Evolutionary conservation across 257 asterid species (phyloP).

Genomic region (Schizonepeta tenuifolia): DNA sequence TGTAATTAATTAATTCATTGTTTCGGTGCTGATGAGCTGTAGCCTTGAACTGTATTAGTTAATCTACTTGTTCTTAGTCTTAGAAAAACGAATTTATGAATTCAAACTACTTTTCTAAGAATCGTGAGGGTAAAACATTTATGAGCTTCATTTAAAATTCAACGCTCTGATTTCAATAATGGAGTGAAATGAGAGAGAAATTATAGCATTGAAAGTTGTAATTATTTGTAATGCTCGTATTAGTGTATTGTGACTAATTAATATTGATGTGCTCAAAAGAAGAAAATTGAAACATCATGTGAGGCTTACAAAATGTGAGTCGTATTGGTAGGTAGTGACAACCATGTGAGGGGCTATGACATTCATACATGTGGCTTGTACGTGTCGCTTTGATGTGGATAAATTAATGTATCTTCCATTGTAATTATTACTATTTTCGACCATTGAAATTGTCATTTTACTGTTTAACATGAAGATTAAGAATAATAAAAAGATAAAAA

Average conservation of each 20-base stretch:
- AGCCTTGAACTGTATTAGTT: not conserved
- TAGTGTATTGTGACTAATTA: too few species aligned
- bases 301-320: too few species aligned
- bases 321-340: too few species aligned
- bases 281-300: too few species aligned
- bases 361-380: constrained; percentile 31
- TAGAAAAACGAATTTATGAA: not conserved
- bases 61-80: not conserved
- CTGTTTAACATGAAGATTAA: too few species aligned
- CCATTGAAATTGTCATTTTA: too few species aligned
- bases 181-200: not conserved
- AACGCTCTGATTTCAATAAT: not conserved
- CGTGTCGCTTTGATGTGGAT: constrained; percentile 30
- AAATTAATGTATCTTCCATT: too few species aligned
- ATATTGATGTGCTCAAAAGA: too few species aligned
- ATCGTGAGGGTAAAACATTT: constrained; percentile 1
- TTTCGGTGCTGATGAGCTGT: not conserved
- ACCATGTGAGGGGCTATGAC: constrained; percentile 38
- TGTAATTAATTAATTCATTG: not conserved
- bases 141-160: constrained; percentile 18
- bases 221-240: not conserved
- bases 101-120: not conserved
- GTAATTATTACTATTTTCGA: too few species aligned
- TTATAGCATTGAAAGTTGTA: not conserved
- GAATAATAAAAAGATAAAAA: too few species aligned